Evolutionary conservation across 2,329 filamentous ascomycete genomes (phyloP).

Genomic region (Microascus cirrosus): DNA sequence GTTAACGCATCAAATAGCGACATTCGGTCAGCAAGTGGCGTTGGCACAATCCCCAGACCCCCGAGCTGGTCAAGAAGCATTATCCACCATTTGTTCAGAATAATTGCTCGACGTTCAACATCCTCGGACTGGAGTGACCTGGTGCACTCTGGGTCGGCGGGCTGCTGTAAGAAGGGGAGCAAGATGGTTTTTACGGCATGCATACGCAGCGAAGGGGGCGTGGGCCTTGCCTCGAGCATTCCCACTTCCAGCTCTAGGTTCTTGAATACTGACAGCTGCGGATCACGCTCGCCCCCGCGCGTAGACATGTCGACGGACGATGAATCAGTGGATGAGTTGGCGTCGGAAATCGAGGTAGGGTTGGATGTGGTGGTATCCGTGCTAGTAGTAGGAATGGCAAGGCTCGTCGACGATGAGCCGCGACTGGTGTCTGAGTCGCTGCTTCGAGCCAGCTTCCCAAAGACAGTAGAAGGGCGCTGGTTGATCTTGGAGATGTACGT

Average conservation of each 20-base stretch:
- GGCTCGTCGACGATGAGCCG: slow-evolving; percentile 33
- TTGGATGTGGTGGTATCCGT: slow-evolving; percentile 24
- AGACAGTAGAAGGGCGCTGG: slow-evolving; percentile 29
- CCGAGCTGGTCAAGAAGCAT: slow-evolving; percentile 73
- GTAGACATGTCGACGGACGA: slow-evolving; percentile 32
- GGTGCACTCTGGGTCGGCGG: slow-evolving; percentile 57
- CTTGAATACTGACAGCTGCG: slow-evolving; percentile 44
- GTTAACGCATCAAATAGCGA: slow-evolving; percentile 68
- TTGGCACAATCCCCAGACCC: slow-evolving; percentile 53
- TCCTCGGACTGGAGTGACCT: slow-evolving; percentile 61
- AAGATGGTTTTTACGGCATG: slow-evolving; percentile 61
- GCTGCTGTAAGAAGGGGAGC: slow-evolving; percentile 65
- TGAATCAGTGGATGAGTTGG: slow-evolving; percentile 26
- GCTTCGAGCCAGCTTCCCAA: slow-evolving; percentile 25
- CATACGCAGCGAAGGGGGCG: slow-evolving; percentile 50
- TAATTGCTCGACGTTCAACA: slow-evolving; percentile 65
- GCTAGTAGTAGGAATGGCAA: slow-evolving; percentile 27
- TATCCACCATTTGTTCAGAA: slow-evolving; percentile 87
- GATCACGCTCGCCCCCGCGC: slow-evolving; percentile 28
- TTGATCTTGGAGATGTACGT: slow-evolving; percentile 39
- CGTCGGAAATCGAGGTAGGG: slow-evolving; percentile 24
- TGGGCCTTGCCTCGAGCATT: slow-evolving; percentile 62
- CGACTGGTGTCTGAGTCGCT: slow-evolving; percentile 29
- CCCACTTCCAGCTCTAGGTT: slow-evolving; percentile 34
- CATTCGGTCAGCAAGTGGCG: slow-evolving; percentile 75